Conservation (phyloP, 768 basidiomycete genomes). For the Hypholoma sublateritium region DNA sequence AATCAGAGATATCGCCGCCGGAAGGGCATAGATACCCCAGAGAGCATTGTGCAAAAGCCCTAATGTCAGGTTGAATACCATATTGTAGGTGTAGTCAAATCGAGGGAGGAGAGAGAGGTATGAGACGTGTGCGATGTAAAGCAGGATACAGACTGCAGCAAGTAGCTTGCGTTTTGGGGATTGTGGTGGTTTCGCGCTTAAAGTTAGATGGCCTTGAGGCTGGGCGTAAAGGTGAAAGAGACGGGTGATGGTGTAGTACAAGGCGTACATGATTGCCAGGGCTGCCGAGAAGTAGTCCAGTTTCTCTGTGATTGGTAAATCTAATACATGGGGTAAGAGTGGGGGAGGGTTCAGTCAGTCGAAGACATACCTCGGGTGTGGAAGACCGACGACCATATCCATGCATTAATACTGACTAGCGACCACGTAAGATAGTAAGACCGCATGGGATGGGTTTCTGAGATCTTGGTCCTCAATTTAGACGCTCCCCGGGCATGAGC, state of each 20-base stretch:
- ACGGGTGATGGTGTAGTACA: constrained; percentile 79
- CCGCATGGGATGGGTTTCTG: constrained; percentile 66
- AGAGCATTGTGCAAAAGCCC: constrained; percentile 79
- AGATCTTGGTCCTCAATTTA: constrained; percentile 46
- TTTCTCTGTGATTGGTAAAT: constrained; percentile 81
- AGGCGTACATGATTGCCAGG: constrained; percentile 73
- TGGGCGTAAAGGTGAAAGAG: constrained; percentile 71
- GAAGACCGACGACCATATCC: constrained; percentile 91
- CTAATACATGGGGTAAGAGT: constrained; percentile 38
- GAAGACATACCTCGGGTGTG: constrained; percentile 79
- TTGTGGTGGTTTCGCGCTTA: constrained; percentile 18
- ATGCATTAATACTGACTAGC: constrained; percentile 78
- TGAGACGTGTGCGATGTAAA: constrained; percentile 69
- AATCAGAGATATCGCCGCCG: constrained; percentile 43
- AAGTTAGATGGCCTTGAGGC: constrained; percentile 26
- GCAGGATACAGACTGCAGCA: constrained; percentile 50
- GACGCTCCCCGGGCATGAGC: constrained; percentile 64
- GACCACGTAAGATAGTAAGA: constrained; percentile 67
- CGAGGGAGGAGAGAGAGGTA: constrained; percentile 76
- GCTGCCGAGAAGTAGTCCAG: constrained; percentile 96
- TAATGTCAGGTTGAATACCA: constrained; percentile 74
- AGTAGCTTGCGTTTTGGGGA: constrained; percentile 36
- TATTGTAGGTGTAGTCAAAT: constrained; percentile 95
- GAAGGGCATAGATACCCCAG: constrained; percentile 77
- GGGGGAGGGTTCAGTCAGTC: not conserved